These are phyloP conservation scores for Phytopythium montanum DNA, from an alignment of 352 stramenopile species.

Conservation along the genomic window DNA sequence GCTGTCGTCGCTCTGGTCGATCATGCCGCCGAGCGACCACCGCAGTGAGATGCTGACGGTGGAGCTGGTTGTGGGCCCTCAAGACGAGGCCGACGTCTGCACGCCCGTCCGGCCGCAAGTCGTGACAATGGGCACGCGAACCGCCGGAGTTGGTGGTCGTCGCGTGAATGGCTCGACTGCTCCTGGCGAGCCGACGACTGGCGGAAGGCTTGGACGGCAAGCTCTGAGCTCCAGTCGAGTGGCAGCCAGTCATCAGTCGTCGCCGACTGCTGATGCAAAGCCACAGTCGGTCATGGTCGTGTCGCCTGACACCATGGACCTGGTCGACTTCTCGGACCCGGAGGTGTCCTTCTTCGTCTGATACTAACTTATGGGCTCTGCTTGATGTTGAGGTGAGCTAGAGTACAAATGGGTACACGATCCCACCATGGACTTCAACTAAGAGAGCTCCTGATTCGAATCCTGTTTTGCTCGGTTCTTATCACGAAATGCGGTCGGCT, in stretches of 20 bases:
- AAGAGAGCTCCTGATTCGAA: not conserved
- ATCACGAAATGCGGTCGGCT: not conserved
- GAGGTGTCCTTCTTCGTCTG: conserved; percentile 41
- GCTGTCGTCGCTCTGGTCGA: conserved; percentile 43
- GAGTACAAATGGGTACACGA: too few species aligned
- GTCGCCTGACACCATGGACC: conserved; percentile 39
- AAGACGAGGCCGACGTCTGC: conserved; percentile 6
- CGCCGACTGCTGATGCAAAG: not conserved
- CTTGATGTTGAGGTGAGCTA: not conserved
- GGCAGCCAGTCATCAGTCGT: not conserved
- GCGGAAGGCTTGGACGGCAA: not conserved
- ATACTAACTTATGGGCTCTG: too few species aligned
- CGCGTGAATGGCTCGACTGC: conserved; percentile 1
- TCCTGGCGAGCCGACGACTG: conserved; percentile 3
- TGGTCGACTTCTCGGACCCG: conserved; percentile 37
- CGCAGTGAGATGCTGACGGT: conserved; percentile 39
- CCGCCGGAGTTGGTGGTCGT: not conserved
- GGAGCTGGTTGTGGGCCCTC: conserved; percentile 17
- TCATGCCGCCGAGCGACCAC: conserved; percentile 18
- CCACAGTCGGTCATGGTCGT: conserved; percentile 24
- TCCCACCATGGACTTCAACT: too few species aligned
- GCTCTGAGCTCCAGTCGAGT: not conserved
- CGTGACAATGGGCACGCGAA: not conserved
- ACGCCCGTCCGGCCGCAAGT: not conserved
- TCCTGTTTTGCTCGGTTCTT: not conserved